Percentiles rank a stretch among this genome's conserved stretches.
phyloP scores from a whole-genome alignment of 257 asterid species.

The Anisodus acutangulus region DNA sequence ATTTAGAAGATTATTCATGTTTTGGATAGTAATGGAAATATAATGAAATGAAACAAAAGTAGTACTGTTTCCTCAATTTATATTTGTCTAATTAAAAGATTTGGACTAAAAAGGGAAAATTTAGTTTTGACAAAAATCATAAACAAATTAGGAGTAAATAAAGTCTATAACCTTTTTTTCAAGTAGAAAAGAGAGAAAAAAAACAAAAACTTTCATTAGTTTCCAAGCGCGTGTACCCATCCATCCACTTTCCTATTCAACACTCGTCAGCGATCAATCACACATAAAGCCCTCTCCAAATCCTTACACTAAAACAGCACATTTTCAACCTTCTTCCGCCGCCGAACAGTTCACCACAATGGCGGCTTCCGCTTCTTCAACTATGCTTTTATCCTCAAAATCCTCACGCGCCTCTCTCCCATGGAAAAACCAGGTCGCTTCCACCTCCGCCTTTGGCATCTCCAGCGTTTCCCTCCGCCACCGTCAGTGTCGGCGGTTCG shows the following conservation, averaged over 20 bases:
- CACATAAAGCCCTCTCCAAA: background rate
- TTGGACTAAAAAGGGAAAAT: too few species aligned
- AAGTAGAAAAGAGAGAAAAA: too few species aligned
- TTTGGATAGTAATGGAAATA: too few species aligned
- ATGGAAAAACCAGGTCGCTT: conserved; percentile 46
- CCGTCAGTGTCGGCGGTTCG: conserved; percentile 50
- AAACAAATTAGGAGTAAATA: too few species aligned
- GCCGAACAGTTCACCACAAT: conserved; percentile 36
- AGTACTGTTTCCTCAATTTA: too few species aligned
- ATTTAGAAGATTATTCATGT: too few species aligned
- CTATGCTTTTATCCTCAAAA: conserved; percentile 43
- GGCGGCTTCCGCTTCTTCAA: conserved; percentile 64
- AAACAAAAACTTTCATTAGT: too few species aligned
- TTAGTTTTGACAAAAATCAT: too few species aligned
- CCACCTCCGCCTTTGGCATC: conserved; percentile 49
- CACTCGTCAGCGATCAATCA: background rate
- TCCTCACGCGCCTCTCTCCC: conserved; percentile 46
- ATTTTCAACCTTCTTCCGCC: conserved; percentile 26
- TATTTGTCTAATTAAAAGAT: too few species aligned
- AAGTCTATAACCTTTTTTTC: too few species aligned
- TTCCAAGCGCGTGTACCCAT: background rate
- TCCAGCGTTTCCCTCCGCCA: conserved; percentile 41
- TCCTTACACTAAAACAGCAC: background rate
- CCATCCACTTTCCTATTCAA: conserved; percentile 11
- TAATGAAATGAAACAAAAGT: too few species aligned